phyloP scores from a whole-genome alignment of 1,284 basidiomycete species.

The Retiboletus flavoniger region DNA sequence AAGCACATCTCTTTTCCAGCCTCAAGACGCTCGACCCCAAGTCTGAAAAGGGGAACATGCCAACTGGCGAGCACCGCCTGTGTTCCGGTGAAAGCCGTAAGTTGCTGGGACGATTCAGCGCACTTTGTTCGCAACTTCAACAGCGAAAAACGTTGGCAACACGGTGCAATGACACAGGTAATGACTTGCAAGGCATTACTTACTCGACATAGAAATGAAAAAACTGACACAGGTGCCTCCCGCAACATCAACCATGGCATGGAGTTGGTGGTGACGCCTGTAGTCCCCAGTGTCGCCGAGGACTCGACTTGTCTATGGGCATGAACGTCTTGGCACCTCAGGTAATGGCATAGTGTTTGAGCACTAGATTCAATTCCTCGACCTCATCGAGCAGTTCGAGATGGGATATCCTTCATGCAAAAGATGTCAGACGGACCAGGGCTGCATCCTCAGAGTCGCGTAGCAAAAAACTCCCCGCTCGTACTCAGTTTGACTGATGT shows the following conservation, averaged over 20 bases:
- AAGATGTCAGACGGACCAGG: constrained; percentile 5
- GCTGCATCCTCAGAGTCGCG: neutral
- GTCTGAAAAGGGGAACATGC: too few species aligned
- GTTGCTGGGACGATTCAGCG: neutral
- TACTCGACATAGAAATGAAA: neutral
- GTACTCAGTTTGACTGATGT: constrained; percentile 56
- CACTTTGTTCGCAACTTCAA: neutral
- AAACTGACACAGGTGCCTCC: neutral
- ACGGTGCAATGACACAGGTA: neutral
- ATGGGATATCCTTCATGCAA: constrained; percentile 58
- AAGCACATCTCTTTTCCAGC: neutral
- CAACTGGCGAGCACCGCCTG: too few species aligned
- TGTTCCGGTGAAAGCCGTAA: neutral
- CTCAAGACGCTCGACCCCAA: neutral
- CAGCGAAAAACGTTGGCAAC: neutral
- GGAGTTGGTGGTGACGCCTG: neutral
- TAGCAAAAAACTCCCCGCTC: constrained; percentile 50
- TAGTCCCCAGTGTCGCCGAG: constrained; percentile 44
- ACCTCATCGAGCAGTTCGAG: constrained; percentile 89
- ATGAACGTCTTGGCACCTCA: constrained; percentile 54
- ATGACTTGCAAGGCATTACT: neutral
- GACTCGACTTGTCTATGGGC: constrained; percentile 5
- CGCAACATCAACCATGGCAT: neutral
- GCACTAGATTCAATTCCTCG: constrained; percentile 86
- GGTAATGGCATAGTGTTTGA: constrained; percentile 84